Evolutionary conservation across 2,329 filamentous ascomycete species (phyloP).

Genomic region (Metarhizium robertsii): DNA sequence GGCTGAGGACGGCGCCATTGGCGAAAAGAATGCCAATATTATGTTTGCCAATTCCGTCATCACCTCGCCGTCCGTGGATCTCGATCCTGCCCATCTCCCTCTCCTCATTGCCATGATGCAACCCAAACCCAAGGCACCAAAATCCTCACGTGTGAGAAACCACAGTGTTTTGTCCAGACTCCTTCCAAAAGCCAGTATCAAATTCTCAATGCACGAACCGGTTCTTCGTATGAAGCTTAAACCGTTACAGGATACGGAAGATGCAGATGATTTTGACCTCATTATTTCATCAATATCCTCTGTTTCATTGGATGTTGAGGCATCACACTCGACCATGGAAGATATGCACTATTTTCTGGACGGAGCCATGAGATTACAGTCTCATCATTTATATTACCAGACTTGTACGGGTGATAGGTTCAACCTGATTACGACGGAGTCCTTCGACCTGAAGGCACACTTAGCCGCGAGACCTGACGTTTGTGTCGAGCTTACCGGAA

Average conservation of each 20-base stretch:
- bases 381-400: conserved; percentile 90
- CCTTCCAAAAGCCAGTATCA: conserved; percentile 86
- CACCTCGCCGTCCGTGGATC: conserved; percentile 87
- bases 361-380: conserved; percentile 72
- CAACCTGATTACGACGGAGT: conserved; percentile 79
- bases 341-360: conserved; percentile 81
- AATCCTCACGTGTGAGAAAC: conserved; percentile 33
- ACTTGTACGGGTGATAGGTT: conserved; percentile 74
- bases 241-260: conserved; percentile 55
- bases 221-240: conserved; percentile 85
- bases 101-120: conserved; percentile 70
- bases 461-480: conserved; percentile 79
- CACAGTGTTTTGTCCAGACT: conserved; percentile 78
- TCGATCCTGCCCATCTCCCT: conserved; percentile 86
- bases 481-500: conserved; percentile 69
- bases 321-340: conserved; percentile 80
- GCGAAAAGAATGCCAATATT: conserved; percentile 90
- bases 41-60: conserved; percentile 93
- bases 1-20: conserved; percentile 57
- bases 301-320: conserved; percentile 85
- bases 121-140: conserved; percentile 31
- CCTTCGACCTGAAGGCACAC: conserved; percentile 77
- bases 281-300: conserved; percentile 94
- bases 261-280: conserved; percentile 80
- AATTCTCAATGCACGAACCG: conserved; percentile 93